Conservation (phyloP, 1,284 basidiomycete species). For the Bondarzewia mesenterica region DNA sequence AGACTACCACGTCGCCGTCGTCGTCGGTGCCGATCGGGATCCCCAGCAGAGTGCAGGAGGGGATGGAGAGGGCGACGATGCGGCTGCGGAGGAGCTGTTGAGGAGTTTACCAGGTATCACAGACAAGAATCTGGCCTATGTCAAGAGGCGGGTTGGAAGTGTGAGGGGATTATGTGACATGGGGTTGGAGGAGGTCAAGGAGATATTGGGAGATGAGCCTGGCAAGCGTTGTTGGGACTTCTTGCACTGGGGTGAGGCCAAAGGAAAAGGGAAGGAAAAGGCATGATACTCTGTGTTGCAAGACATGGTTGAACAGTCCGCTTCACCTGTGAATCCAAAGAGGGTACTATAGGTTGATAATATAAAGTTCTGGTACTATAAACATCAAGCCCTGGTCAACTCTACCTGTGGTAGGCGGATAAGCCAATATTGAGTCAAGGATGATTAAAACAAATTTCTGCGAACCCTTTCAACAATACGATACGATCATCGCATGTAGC, state of each 20-base stretch:
- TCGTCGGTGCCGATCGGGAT: slow-evolving; percentile 76
- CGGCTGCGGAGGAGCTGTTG: slow-evolving; percentile 67
- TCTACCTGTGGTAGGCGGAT: too few species aligned
- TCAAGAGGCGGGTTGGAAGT: slow-evolving; percentile 75
- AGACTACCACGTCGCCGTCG: slow-evolving; percentile 65
- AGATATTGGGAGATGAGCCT: slow-evolving; percentile 75
- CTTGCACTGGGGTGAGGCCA: slow-evolving; percentile 71
- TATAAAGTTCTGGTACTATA: too few species aligned
- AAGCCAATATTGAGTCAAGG: too few species aligned
- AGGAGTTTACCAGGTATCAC: slow-evolving; percentile 73
- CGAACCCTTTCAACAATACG: too few species aligned
- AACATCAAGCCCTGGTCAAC: too few species aligned
- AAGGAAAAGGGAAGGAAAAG: too few species aligned
- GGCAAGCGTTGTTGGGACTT: slow-evolving; percentile 79
- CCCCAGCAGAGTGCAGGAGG: slow-evolving; percentile 55
- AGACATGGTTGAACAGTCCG: too few species aligned
- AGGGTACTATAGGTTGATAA: too few species aligned
- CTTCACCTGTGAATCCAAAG: too few species aligned
- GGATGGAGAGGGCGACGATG: slow-evolving; percentile 35
- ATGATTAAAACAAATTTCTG: too few species aligned
- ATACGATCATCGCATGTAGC: too few species aligned
- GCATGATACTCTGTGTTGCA: too few species aligned
- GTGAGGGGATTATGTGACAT: slow-evolving; percentile 75
- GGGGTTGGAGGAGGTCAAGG: slow-evolving; percentile 54
- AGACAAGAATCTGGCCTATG: slow-evolving; percentile 79